Conservation (phyloP, 2,329 filamentous ascomycete genomes). For the Trichoderma sp. region DNA sequence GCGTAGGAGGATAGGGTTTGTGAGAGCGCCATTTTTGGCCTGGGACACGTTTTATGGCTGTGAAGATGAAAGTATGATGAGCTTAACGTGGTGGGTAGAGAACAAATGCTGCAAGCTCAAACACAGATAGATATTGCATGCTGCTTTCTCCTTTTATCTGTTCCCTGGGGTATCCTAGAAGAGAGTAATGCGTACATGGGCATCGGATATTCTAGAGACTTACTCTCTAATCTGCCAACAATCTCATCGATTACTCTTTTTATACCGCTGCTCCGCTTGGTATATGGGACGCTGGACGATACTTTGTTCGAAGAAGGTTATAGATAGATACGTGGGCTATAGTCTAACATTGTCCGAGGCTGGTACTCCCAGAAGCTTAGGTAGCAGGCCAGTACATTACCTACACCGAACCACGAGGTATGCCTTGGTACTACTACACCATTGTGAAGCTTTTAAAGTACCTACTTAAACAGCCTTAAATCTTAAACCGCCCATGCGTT, state of each 20-base stretch:
- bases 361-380: too few species aligned
- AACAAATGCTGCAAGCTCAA: background rate
- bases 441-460: background rate
- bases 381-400: too few species aligned
- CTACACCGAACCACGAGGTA: too few species aligned
- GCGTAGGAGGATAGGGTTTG: background rate
- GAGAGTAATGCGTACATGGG: background rate
- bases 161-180: background rate
- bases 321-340: background rate
- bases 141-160: background rate
- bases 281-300: background rate
- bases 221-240: rapidly evolving
- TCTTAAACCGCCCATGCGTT: background rate
- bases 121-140: background rate
- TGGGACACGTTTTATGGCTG: background rate
- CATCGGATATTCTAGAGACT: background rate
- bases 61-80: background rate
- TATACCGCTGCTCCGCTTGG: background rate
- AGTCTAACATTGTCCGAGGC: background rate
- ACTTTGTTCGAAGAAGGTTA: background rate
- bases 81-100: background rate
- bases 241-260: background rate
- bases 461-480: background rate
- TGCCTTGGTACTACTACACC: background rate
- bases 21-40: background rate